phyloP scores from a whole-genome alignment of 192 early-diverging fungal species.

The Coemansia sp. region DNA sequence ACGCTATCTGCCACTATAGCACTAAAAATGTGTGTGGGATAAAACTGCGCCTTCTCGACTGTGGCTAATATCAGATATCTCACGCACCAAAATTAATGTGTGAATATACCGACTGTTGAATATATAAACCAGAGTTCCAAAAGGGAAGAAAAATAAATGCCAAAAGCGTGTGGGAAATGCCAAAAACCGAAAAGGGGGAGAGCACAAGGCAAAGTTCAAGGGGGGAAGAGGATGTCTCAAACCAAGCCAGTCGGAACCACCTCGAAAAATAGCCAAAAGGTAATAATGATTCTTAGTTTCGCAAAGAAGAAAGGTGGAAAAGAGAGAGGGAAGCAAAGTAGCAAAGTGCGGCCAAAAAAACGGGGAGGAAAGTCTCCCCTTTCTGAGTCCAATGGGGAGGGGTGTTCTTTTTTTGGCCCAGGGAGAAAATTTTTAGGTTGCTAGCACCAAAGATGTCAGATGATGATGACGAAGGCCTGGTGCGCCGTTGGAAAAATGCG shows the following conservation, averaged over 20 bases:
- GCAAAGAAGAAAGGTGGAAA: conserved; percentile 3
- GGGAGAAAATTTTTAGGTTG: background rate
- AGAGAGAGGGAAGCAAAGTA: background rate
- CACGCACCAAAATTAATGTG: conserved; percentile 5
- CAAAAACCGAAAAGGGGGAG: conserved; percentile 1
- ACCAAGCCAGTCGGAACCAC: background rate
- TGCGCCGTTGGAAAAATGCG: background rate
- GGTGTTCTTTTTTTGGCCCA: conserved; percentile 8
- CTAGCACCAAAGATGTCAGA: background rate
- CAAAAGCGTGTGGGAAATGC: conserved; percentile 3
- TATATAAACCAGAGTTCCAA: too few species aligned
- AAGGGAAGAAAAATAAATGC: conserved; percentile 3
- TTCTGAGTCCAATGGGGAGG: background rate
- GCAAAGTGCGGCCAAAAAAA: conserved; percentile 5
- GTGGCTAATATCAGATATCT: background rate
- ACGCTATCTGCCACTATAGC: too few species aligned
- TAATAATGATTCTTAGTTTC: background rate
- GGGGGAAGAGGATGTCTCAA: conserved; percentile 8
- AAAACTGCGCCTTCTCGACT: too few species aligned
- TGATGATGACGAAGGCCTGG: background rate
- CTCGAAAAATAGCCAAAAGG: background rate
- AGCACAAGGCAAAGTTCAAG: conserved; percentile 3
- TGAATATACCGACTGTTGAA: too few species aligned
- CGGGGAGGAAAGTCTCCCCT: background rate
- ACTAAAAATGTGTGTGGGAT: too few species aligned